Base-by-base conservation (phyloP, 2,329 filamentous ascomycete species). In the Colletotrichum higginsianum region DNA sequence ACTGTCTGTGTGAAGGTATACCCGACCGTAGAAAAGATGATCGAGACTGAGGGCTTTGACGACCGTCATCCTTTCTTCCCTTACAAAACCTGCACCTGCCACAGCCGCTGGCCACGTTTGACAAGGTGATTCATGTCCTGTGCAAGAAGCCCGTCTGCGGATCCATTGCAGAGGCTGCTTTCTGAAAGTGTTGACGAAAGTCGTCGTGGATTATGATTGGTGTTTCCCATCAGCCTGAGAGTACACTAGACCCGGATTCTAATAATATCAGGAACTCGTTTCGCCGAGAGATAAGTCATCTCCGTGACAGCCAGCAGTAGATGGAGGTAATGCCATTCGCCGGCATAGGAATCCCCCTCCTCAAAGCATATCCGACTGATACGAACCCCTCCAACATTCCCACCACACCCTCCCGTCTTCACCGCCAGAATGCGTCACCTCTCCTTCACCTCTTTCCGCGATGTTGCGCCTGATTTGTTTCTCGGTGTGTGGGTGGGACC, bases 141-240 rank as follows among this genome's bases (percentile, higher is more conserved):
- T 90, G 87, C 75, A 88, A 90, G 80, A 90, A 90, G 80, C 88
- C 88, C 1, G 77, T 90, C 40, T 87, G 85, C 52, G 92, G 89
- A 1, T 87, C 84, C 70, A 82, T 90, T 16, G 87, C 90, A 74
- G 82, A 90, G 65, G 89, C 91, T 80, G 78, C 92, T 90, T 0
- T 91, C 89, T 79, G 90, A 93, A 80, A 91, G 89, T 78, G 85
- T 88, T 64, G 89, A 92, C 70, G 87, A 89, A 0, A 85, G 84
- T 49, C 30, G 7, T 30, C 8, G 30, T 9, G 9, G 30, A 8
- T 30, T 7, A 30, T 30, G 30, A 30, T 30, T 30, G 30, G 30
- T 30, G 7, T 30, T 30, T 30, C 30, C 30, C 30, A 30, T 9
- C 30, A 30, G 6, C 30, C 30, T 4, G 8, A 9, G 30, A 30